Percentiles rank a stretch among this genome's conserved stretches.
These are phyloP conservation scores for Phytophthora pisi DNA, from an alignment of 352 stramenopile genomes.

Conservation along the genomic window DNA sequence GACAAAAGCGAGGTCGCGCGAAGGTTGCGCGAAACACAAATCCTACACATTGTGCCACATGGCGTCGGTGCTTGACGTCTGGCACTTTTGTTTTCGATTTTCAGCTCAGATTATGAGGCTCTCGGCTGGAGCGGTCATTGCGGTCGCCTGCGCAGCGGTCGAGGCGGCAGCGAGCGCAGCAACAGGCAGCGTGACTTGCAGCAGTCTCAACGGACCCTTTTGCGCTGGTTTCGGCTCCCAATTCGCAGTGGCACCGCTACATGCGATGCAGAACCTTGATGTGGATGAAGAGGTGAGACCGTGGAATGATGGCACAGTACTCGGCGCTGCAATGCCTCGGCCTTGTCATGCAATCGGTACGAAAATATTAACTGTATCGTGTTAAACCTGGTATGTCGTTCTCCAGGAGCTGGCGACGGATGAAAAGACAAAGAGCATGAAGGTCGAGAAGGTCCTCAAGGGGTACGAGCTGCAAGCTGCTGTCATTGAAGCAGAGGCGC, in stretches of 20 bases:
- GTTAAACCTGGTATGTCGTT: background rate
- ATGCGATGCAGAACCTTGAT: slow-evolving; percentile 55
- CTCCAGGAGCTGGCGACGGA: slow-evolving; percentile 31
- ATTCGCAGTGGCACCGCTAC: slow-evolving; percentile 40
- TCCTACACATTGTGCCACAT: slow-evolving; percentile 13
- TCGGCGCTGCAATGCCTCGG: background rate
- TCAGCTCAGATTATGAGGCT: slow-evolving; percentile 23
- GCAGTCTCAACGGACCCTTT: slow-evolving; percentile 75
- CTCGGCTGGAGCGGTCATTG: slow-evolving; percentile 1
- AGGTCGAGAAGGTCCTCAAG: slow-evolving; percentile 71
- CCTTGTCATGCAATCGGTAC: background rate
- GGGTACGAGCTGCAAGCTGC: slow-evolving; percentile 61
- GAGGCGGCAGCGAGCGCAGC: background rate
- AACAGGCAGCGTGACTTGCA: slow-evolving; percentile 36
- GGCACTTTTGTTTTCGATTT: slow-evolving; percentile 6
- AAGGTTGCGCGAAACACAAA: slow-evolving; percentile 12
- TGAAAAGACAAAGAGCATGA: slow-evolving; percentile 48
- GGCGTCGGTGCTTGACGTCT: background rate
- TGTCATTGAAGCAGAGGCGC: slow-evolving; percentile 13
- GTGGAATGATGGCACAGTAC: background rate
- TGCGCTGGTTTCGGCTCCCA: slow-evolving; percentile 37
- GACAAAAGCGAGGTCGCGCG: slow-evolving; percentile 13
- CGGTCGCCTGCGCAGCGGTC: slow-evolving; percentile 12
- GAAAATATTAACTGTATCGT: background rate
- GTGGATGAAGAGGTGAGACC: slow-evolving; percentile 44